phyloP scores from a whole-genome alignment of 345 rosid genomes.

The Gossypium australe region DNA sequence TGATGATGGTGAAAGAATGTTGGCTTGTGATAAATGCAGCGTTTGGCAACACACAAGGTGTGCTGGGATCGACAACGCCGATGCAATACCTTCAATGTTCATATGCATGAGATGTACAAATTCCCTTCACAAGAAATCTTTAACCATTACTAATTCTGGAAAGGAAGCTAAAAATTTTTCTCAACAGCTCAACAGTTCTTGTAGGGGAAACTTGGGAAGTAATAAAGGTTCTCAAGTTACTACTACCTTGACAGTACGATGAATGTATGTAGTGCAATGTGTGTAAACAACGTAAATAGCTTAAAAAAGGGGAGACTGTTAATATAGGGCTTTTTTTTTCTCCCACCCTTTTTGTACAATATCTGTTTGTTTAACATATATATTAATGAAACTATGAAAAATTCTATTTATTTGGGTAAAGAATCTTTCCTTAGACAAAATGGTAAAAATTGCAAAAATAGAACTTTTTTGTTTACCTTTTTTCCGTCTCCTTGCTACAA shows the following conservation, averaged over 20 bases:
- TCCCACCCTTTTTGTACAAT: background rate
- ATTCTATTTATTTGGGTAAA: background rate
- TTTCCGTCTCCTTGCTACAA: slow-evolving; percentile 5
- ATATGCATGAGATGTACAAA: slow-evolving; percentile 37
- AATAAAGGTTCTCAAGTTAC: slow-evolving; percentile 19
- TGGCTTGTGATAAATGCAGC: slow-evolving; percentile 62
- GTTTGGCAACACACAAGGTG: slow-evolving; percentile 80
- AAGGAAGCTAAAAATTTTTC: slow-evolving; percentile 22
- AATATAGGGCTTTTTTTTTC: background rate
- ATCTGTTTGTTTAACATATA: background rate
- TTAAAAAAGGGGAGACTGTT: background rate
- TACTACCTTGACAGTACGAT: slow-evolving; percentile 25
- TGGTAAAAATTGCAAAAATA: background rate
- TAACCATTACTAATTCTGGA: slow-evolving; percentile 12
- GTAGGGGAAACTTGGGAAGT: slow-evolving; percentile 30
- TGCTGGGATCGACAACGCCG: slow-evolving; percentile 50
- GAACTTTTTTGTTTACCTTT: background rate
- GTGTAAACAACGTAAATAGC: background rate
- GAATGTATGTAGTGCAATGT: slow-evolving; percentile 20
- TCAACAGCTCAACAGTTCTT: slow-evolving; percentile 19
- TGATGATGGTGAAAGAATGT: slow-evolving; percentile 74
- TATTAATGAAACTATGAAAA: background rate
- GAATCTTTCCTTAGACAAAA: background rate
- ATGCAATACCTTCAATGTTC: slow-evolving; percentile 39
- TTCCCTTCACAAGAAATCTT: slow-evolving; percentile 20